A percentile compares a stretch with the other conserved stretches of the same genome.
These are phyloP conservation scores for Sporisorium scitamineum DNA, from an alignment of 1,284 basidiomycete species.

Conservation along the genomic window DNA sequence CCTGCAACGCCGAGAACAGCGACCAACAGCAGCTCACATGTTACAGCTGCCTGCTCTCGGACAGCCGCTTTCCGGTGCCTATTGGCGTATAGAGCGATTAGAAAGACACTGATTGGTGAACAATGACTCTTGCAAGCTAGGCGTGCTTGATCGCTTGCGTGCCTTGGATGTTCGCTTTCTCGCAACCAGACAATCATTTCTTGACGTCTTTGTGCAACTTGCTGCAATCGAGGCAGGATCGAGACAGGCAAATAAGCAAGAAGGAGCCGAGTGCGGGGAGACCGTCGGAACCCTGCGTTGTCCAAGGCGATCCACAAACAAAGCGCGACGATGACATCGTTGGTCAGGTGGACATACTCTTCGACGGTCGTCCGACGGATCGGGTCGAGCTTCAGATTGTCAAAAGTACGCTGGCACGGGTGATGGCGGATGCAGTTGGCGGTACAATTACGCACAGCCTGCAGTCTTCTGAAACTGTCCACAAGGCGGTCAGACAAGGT, in stretches of 20 bases:
- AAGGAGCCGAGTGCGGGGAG: not conserved
- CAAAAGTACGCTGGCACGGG: no score
- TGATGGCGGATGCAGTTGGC: no score
- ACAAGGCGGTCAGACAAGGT: not conserved
- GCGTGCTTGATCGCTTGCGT: not conserved
- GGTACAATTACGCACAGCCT: not conserved
- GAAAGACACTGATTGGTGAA: not conserved
- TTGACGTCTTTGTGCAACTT: no score
- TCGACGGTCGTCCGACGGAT: not conserved
- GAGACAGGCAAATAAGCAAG: no score
- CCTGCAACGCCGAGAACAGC: slow-evolving; percentile 2
- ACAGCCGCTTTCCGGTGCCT: not conserved
- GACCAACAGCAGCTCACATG: not conserved
- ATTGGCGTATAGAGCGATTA: not conserved
- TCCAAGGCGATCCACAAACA: not conserved
- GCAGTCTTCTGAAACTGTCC: not conserved
- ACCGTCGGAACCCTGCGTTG: not conserved
- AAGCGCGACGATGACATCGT: slow-evolving; percentile 6
- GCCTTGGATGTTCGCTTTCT: not conserved
- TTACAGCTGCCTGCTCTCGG: slow-evolving; percentile 1
- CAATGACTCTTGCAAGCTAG: not conserved
- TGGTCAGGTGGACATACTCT: slow-evolving; percentile 7
- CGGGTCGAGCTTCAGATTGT: no score
- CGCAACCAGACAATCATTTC: no score
- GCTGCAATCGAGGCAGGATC: no score